Conservation (phyloP, 495 filamentous ascomycete species). For the Tuber indicum region DNA sequence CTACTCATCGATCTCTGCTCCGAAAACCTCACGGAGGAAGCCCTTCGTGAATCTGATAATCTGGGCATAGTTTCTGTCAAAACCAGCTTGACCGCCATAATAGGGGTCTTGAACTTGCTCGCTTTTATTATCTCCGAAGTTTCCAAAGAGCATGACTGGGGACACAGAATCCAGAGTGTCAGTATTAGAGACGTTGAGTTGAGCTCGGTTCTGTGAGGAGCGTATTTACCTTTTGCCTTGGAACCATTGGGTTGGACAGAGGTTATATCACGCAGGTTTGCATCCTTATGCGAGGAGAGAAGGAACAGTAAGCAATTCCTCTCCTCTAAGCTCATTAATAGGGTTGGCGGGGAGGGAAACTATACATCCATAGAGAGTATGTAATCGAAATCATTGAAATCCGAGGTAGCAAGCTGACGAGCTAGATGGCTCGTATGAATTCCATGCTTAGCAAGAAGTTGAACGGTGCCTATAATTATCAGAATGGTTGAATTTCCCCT, state of each 20-base stretch:
- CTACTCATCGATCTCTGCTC: constrained; percentile 18
- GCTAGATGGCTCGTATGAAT: constrained; percentile 68
- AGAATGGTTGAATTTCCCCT: not conserved
- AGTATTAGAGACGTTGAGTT: not conserved
- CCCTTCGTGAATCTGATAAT: constrained; percentile 69
- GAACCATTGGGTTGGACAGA: constrained; percentile 51
- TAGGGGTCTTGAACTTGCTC: constrained; percentile 87
- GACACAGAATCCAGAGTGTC: not conserved
- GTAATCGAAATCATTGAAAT: constrained; percentile 84
- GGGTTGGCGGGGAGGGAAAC: not conserved
- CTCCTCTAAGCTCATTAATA: not conserved
- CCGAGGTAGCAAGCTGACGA: constrained; percentile 60
- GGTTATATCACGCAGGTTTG: constrained; percentile 68
- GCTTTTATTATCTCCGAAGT: constrained; percentile 64
- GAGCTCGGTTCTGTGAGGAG: constrained; percentile 44
- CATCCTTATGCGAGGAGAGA: constrained; percentile 40
- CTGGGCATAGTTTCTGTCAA: constrained; percentile 81
- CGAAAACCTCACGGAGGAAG: constrained; percentile 51
- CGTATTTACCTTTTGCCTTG: constrained; percentile 46
- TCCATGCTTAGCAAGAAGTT: constrained; percentile 64
- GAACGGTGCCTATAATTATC: constrained; percentile 52
- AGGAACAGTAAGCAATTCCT: not conserved
- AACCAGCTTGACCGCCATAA: constrained; percentile 76
- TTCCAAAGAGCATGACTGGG: constrained; percentile 73
- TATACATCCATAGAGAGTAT: constrained; percentile 81